Percentiles rank a stretch among this genome's conserved stretches.
Conservation (phyloP, 139 green algal genomes). For the Haematococcus lacustris region DNA sequence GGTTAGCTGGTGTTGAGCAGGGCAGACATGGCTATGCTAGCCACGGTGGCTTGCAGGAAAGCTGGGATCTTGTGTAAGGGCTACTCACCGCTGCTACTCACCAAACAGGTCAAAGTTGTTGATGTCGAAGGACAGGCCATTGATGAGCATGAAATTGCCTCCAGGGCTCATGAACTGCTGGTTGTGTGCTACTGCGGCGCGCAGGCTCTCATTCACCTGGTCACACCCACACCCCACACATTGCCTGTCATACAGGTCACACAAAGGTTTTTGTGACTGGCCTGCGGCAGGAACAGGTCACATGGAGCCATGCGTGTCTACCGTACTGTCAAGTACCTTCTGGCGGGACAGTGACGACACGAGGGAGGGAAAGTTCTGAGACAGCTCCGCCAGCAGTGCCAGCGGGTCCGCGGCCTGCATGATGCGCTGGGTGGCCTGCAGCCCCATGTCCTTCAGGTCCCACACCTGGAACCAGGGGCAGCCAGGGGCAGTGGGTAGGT, state of each 20-base stretch:
- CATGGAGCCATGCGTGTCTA: no score
- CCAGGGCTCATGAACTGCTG: conserved; percentile 41
- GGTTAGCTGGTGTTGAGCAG: not conserved
- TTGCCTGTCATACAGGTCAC: no score
- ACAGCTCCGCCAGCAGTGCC: conserved; percentile 64
- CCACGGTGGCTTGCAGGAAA: not conserved
- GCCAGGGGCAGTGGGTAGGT: no score
- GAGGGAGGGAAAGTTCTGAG: conserved; percentile 80
- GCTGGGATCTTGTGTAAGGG: not conserved
- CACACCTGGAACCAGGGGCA: conserved; percentile 65
- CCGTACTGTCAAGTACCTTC: conserved; percentile 11
- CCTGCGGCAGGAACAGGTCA: no score
- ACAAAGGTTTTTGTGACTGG: no score
- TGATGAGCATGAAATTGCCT: conserved; percentile 65
- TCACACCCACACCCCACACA: no score
- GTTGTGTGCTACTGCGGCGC: conserved; percentile 19
- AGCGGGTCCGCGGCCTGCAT: conserved; percentile 64
- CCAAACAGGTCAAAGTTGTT: conserved; percentile 58
- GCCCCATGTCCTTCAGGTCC: conserved; percentile 79
- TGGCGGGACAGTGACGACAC: conserved; percentile 56
- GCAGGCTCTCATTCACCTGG: conserved; percentile 31
- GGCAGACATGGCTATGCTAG: not conserved
- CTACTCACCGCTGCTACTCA: not conserved
- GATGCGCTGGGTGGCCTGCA: conserved; percentile 72
- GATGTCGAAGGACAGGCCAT: conserved; percentile 61